phyloP scores from a whole-genome alignment of 1,284 basidiomycete species.

The Nidula niveotomentosa region DNA sequence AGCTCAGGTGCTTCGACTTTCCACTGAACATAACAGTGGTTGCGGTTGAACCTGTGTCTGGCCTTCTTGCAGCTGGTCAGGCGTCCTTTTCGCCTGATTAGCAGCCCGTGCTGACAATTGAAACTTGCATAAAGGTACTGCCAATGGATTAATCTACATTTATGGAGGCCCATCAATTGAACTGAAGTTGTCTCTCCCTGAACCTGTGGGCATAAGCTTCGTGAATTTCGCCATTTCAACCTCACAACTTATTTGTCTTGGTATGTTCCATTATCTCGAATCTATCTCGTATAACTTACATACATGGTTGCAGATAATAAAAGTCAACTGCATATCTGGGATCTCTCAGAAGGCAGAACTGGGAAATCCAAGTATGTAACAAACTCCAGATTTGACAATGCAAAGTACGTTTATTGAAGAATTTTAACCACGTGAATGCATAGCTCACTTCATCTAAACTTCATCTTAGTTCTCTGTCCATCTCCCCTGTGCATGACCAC shows the following conservation, averaged over 20 bases:
- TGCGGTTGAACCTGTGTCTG: constrained; percentile 71
- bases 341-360: constrained; percentile 43
- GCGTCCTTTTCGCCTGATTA: background rate
- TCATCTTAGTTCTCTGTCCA: background rate
- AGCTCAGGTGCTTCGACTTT: constrained; percentile 47
- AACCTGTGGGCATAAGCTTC: constrained; percentile 54
- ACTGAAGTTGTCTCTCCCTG: constrained; percentile 48
- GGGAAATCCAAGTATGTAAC: constrained; percentile 56
- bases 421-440: background rate
- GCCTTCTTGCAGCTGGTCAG: constrained; percentile 72
- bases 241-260: constrained; percentile 63
- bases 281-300: constrained; percentile 1
- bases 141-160: constrained; percentile 55
- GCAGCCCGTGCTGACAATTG: background rate
- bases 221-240: constrained; percentile 61
- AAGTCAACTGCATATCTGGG: constrained; percentile 69
- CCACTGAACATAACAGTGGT: constrained; percentile 59
- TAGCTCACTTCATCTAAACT: background rate
- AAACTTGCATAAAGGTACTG: constrained; percentile 47
- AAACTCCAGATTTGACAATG: constrained; percentile 48
- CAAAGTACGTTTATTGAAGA: constrained; percentile 25
- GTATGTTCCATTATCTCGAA: constrained; percentile 33
- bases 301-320: constrained; percentile 52
- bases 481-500: background rate
- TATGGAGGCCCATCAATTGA: constrained; percentile 69